Evolutionary conservation across 805 yeast genomes (phyloP), one percentile per base, ranked within the genome.

Genomic region (Yarrowia sp.): DNA sequence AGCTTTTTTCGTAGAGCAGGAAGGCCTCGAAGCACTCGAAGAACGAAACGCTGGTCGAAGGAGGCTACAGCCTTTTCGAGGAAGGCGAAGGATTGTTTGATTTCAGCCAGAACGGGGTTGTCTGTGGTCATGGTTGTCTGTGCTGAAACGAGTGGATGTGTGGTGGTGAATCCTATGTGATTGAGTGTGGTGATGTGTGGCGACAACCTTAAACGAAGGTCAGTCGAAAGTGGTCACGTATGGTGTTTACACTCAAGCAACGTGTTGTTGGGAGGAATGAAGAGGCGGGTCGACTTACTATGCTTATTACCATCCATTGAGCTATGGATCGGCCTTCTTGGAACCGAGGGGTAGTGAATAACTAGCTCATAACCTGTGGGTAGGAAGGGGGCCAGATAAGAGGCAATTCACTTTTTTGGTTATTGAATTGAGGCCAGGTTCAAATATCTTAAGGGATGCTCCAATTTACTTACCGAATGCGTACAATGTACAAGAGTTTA

Each of bases 1-100:
- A 92, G 77, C 41, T 82, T 80, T 65, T 86, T 82, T 77, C 98
- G 85, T 67, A 93, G 79, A 1, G 85, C 79, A 8, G 92, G 89
- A 70, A 92, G 80, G 67, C 90, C 96, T 68, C 97, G 86, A 68
- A 95, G 83, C 22, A 90, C 92, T 72, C 89, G 89, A 75, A 93
- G 83, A 51, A 95, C 85, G 76, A 88, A 90, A 69, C 98, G 84
- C 69, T 96, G 90, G 76, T 95, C 99, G 74, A 86, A 85, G 64
- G 85, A 85, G 51, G 83, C 74, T 11, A 87, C 87, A 3, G 92
- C 87, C 75, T 87, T 87, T 59, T 79, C 79, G 63, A 85, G 76
- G 62, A 82, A 79, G 48, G 77, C 76, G 68, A 84, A 82, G 67
- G 74, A 71, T 65, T 74, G 76, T 61, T 71, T 70, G 67, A 77